These are phyloP conservation scores for Kandelia obovata DNA, from an alignment of 345 rosid genomes.

Conservation along the genomic window DNA sequence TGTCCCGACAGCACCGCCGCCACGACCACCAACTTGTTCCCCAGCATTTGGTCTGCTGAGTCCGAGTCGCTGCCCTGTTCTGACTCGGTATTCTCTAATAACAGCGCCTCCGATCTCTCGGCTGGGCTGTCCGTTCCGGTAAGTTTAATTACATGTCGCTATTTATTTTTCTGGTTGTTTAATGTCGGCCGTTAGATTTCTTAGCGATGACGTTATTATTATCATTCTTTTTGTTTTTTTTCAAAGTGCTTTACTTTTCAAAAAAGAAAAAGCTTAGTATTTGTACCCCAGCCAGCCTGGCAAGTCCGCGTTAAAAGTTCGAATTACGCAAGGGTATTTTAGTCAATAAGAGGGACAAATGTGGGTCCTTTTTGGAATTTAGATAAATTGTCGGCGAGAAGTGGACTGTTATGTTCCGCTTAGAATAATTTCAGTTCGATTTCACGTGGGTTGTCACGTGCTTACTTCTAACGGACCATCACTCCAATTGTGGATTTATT, in stretches of 20 bases:
- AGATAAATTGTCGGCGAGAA: conserved; percentile 27
- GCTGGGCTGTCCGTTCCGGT: conserved; percentile 91
- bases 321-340: conserved; percentile 7
- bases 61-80: conserved; percentile 59
- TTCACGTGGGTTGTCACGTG: conserved; percentile 48
- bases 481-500: no score
- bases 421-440: conserved; percentile 17
- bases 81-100: conserved; percentile 58
- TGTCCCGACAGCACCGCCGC: conserved; percentile 19
- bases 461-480: conserved; percentile 2
- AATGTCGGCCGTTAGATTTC: conserved; percentile 16
- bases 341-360: neutral
- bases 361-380: conserved; percentile 9
- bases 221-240: neutral
- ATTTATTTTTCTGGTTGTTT: neutral
- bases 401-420: conserved; percentile 5
- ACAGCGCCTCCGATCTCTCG: conserved; percentile 56
- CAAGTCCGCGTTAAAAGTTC: neutral
- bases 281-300: neutral
- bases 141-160: conserved; percentile 16
- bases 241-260: neutral
- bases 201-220: conserved; percentile 15
- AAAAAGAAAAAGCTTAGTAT: no score
- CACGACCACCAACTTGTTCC: conserved; percentile 37
- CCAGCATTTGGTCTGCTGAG: conserved; percentile 64